Conservation (phyloP, 192 early-diverging fungal genomes). For the Gaertneriomyces semiglobifer region DNA sequence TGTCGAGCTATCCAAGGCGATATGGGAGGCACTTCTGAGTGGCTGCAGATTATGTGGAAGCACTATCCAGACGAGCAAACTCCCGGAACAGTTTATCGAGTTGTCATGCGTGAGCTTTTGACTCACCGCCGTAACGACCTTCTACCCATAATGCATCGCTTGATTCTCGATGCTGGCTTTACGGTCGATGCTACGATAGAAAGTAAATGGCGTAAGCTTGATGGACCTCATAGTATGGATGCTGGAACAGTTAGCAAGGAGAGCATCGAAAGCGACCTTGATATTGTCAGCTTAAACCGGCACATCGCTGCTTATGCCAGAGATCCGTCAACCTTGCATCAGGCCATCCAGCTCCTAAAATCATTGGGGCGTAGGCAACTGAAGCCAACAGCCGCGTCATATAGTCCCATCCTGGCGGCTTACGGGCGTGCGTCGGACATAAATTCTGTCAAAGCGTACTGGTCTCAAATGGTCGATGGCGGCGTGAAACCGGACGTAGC, state of each 20-base stretch:
- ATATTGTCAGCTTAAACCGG: conserved; percentile 16
- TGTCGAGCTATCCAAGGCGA: conserved; percentile 2
- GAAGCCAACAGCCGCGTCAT: conserved; percentile 5
- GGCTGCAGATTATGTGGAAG: background rate
- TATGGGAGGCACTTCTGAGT: background rate
- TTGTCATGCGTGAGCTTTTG: conserved; percentile 12
- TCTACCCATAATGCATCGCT: background rate
- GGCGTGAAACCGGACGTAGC: conserved; percentile 13
- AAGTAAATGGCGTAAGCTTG: conserved; percentile 5
- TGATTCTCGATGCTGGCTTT: background rate
- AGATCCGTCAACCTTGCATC: conserved; percentile 10
- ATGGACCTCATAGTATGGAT: background rate
- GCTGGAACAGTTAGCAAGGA: background rate
- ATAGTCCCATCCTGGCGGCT: conserved; percentile 16
- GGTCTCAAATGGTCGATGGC: conserved; percentile 1
- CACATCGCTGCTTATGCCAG: conserved; percentile 12
- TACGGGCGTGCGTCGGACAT: conserved; percentile 16
- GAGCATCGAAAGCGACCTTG: background rate
- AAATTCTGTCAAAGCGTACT: background rate
- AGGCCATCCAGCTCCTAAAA: conserved; percentile 3
- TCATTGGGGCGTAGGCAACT: conserved; percentile 1
- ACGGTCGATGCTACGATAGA: conserved; percentile 1
- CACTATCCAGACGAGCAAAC: background rate
- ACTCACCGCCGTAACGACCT: background rate
- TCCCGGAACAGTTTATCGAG: conserved; percentile 15